A percentile compares a stretch with the other conserved stretches of the same genome.
Conservation (phyloP, 139 green algal species). For the Diplosphaera chodatii region DNA sequence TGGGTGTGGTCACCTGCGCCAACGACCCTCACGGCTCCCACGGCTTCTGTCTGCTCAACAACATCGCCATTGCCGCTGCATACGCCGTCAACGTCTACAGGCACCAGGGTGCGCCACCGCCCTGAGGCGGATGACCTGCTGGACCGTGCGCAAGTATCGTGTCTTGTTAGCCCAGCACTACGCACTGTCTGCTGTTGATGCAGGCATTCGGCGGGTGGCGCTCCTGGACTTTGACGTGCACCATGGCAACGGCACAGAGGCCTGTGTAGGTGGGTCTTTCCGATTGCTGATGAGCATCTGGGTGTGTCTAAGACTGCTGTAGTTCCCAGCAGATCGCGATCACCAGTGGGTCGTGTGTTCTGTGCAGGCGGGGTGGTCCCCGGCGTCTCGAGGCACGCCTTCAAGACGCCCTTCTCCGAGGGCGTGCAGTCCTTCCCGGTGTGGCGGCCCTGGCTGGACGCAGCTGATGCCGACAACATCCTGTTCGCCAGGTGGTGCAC, state of each 20-base stretch:
- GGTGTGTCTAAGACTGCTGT: too few species aligned
- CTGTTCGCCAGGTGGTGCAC: slow-evolving; percentile 89
- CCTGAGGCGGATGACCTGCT: too few species aligned
- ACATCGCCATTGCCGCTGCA: slow-evolving; percentile 81
- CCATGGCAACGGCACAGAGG: slow-evolving; percentile 77
- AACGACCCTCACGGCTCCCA: slow-evolving; percentile 56
- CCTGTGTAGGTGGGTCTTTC: slow-evolving; percentile 47
- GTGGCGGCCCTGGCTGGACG: slow-evolving; percentile 80
- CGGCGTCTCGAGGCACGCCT: slow-evolving; percentile 19
- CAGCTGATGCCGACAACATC: slow-evolving; percentile 72
- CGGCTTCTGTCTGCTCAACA: slow-evolving; percentile 95
- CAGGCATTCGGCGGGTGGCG: slow-evolving; percentile 66
- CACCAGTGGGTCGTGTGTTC: too few species aligned
- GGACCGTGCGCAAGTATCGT: too few species aligned
- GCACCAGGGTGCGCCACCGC: slow-evolving; percentile 25
- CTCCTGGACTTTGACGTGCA: slow-evolving; percentile 82
- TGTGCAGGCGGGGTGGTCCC: slow-evolving; percentile 35
- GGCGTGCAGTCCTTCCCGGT: slow-evolving; percentile 66
- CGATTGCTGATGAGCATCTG: too few species aligned
- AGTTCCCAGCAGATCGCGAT: too few species aligned
- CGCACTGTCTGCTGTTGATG: too few species aligned
- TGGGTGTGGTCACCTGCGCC: slow-evolving; percentile 49
- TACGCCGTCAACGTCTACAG: slow-evolving; percentile 81
- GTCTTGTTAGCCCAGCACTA: too few species aligned
- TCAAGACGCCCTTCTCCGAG: slow-evolving; percentile 62